These are phyloP conservation scores for Plasmodium gonderi DNA, from an alignment of 169 alveolate species.

Conservation along the genomic window DNA sequence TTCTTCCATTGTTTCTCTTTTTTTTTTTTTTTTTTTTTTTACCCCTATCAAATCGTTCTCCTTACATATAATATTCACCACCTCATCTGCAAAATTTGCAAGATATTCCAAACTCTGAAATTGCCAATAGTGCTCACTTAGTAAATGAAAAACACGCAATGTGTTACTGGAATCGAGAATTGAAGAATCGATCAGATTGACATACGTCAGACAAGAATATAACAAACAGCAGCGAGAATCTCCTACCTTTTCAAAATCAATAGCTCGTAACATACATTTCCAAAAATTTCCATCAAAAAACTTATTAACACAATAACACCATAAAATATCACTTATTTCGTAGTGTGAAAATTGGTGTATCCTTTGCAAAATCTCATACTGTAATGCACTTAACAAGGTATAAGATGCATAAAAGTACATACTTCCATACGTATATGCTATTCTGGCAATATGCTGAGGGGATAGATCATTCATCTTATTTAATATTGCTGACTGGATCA, in stretches of 20 bases:
- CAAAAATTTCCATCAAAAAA: slow-evolving; percentile 43
- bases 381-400: slow-evolving; percentile 39
- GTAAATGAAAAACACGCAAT: slow-evolving; percentile 43
- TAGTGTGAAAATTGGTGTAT: slow-evolving; percentile 45
- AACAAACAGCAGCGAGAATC: slow-evolving; percentile 62
- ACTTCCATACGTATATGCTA: slow-evolving; percentile 62
- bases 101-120: slow-evolving; percentile 24
- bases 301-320: slow-evolving; percentile 68
- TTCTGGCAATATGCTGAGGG: slow-evolving; percentile 62
- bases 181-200: slow-evolving; percentile 54
- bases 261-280: slow-evolving; percentile 45
- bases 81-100: slow-evolving; percentile 41
- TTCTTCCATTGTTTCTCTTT: background rate
- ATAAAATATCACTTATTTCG: slow-evolving; percentile 61
- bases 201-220: slow-evolving; percentile 51
- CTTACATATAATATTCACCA: slow-evolving; percentile 4
- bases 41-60: slow-evolving; percentile 4
- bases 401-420: slow-evolving; percentile 50
- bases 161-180: slow-evolving; percentile 55
- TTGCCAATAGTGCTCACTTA: slow-evolving; percentile 42
- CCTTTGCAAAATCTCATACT: slow-evolving; percentile 71
- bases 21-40: background rate
- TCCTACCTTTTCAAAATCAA: slow-evolving; percentile 36
- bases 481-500: slow-evolving; percentile 46
- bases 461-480: slow-evolving; percentile 44